phyloP scores from a whole-genome alignment of 768 basidiomycete genomes.

The Podaxis sp. region DNA sequence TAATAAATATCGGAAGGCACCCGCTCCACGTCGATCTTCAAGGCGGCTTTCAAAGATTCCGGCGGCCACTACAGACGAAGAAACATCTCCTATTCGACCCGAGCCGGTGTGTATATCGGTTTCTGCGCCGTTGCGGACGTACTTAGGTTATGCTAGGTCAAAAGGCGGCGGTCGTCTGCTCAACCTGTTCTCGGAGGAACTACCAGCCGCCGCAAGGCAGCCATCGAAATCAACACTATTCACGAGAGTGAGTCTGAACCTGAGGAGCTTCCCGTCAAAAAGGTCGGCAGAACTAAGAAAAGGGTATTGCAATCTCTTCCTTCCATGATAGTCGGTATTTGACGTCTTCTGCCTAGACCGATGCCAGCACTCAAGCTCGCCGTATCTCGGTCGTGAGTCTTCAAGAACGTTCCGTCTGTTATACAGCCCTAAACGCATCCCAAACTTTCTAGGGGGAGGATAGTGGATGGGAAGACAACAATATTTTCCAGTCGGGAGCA shows the following conservation, averaged over 20 bases:
- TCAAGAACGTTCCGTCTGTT: background rate
- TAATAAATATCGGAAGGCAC: slow-evolving; percentile 15
- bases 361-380: slow-evolving; percentile 51
- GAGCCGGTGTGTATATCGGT: slow-evolving; percentile 52
- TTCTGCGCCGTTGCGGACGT: background rate
- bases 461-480: slow-evolving; percentile 90
- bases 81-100: slow-evolving; percentile 37
- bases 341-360: slow-evolving; percentile 30
- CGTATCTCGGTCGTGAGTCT: slow-evolving; percentile 39
- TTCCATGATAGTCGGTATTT: background rate
- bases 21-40: slow-evolving; percentile 52
- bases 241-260: slow-evolving; percentile 83
- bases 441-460: slow-evolving; percentile 45
- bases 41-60: slow-evolving; percentile 63
- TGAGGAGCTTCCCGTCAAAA: slow-evolving; percentile 55
- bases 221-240: slow-evolving; percentile 42
- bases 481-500: slow-evolving; percentile 87
- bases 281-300: slow-evolving; percentile 61
- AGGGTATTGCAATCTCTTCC: slow-evolving; percentile 35
- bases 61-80: slow-evolving; percentile 27
- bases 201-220: slow-evolving; percentile 33
- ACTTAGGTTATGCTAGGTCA: slow-evolving; percentile 30
- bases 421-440: background rate
- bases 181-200: slow-evolving; percentile 63
- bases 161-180: slow-evolving; percentile 77